Evolutionary conservation across 1,284 basidiomycete species (phyloP), one percentile per base, ranked within the genome.

Genomic region (Leccinum subspadiceum): DNA sequence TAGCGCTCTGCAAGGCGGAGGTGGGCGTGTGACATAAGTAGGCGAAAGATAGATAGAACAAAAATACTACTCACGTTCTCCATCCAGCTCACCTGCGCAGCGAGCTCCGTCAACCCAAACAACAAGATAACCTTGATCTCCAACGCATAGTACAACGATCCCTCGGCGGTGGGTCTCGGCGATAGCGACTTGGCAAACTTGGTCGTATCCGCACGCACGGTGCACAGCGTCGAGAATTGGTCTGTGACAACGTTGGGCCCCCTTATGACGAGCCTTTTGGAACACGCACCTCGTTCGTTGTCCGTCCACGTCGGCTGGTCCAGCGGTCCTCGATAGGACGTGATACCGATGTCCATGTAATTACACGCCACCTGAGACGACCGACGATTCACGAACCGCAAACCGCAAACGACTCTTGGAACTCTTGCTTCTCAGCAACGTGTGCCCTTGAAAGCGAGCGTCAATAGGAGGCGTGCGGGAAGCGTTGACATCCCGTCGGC

Each of bases 81-180:
- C 51, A 63, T 66, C 78, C 80, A 81, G 31, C 73, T 68, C 37
- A 82, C 63, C 56, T 80, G 77, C 0, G 80, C 80, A 55, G 74
- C 76, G 56, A 81, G 68, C 63, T 82, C 80, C 0, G 81, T 79
- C 50, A 79, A 62, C 7, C 80, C 81, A 52, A 82, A 78, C 10
- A 78, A 63, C 37, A 82, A 61, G n/a, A 81, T 67, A 3, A 82
- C 65, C 15, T 77, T 74, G 59, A 75, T 77, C 1, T 70, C 62
- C 13, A 78, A 57, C 5, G 60, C 53, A 52, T 76, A 80, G 58
- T 79, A 79, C 20, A 59, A 4, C 17, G 56, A 49, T n/a, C 63
- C 65, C 2, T 69, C 65, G 1, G 62, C n/a, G 0, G 70, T 58
- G 3, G 60, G 64, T 52, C 31, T 64, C 7, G 63, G 60, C 3